Evolutionary conservation across 2,329 filamentous ascomycete species (phyloP), one percentile per base, ranked within the genome.

Genomic region (Harringtonia lauricola): DNA sequence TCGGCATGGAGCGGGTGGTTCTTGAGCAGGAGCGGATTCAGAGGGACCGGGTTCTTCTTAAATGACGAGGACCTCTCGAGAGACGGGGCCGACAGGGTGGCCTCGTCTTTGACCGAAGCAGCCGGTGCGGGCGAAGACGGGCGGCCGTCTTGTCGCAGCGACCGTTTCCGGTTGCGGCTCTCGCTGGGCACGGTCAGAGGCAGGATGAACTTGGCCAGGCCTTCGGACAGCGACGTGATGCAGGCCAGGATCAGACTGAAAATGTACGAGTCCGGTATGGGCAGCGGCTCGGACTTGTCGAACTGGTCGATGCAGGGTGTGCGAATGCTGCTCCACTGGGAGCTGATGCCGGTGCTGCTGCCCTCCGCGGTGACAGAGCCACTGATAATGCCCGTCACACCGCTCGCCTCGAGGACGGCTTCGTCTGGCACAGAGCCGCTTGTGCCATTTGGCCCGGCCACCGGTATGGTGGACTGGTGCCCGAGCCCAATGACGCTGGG

Each of bases 251-350:
- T 85, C 39, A 98, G 69, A 49, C 84, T 87, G 63, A 95, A 96
- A 8, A 95, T 74, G 55, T 98, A 98, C 0, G 92, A 95, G 48
- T 95, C 90, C 0, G 92, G 92, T 19, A 94, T 76, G 1, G 68
- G 54, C 4, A 90, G 88, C 1, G 90, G 75, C 39, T 95, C 89
- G 0, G 79, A 76, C 60, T 96, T 98, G 64, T 98, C 92, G 18
- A 96, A 75, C 51, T 95, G 86, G 54, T 98, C 92, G 48, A 96
- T 86, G 56, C 87, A 95, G 6, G 88, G 83, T 12, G 88, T 83
- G 40, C 87, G 78, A 48, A 95, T 76, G 13, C 82, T 76, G 60
- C 92, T 98, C 88, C 88, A 96, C 56, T 94, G 85, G 4, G 75
- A 79, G 62, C 88, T 95, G 56, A 98, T 89, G 9, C 87, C 88